Evolutionary conservation across 345 rosid species (phyloP).

Genomic region (Sonneratia caseolaris): DNA sequence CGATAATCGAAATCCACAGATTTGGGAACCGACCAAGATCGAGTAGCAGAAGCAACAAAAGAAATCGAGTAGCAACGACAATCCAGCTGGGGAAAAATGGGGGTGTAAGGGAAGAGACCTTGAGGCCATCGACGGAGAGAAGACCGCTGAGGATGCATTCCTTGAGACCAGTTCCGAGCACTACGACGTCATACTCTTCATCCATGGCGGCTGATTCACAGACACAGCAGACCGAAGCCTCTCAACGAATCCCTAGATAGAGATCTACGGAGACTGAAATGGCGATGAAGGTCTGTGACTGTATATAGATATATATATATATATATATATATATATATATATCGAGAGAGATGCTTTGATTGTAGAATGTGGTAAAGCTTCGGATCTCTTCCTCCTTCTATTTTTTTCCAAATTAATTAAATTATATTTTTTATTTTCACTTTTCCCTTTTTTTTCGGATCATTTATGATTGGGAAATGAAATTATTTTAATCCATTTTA

Average conservation of each 20-base stretch:
- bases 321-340: not conserved
- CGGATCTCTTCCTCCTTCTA: not conserved
- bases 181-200: constrained; percentile 86
- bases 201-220: constrained; percentile 40
- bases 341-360: constrained; percentile 18
- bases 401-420: not conserved
- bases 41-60: not conserved
- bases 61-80: not conserved
- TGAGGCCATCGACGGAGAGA: constrained; percentile 95
- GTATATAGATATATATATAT: not conserved
- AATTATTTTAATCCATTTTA: not conserved
- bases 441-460: too few species aligned
- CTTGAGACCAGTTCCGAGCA: constrained; percentile 95
- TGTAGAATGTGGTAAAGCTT: not conserved
- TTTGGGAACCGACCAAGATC: not conserved
- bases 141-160: constrained; percentile 99
- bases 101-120: constrained; percentile 32
- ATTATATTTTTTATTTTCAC: too few species aligned
- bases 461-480: too few species aligned
- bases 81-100: not conserved
- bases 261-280: not conserved
- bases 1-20: not conserved
- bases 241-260: not conserved
- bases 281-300: not conserved
- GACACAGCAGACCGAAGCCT: constrained; percentile 7